Evolutionary conservation across 208 protist species (phyloP).

Genomic region (Trypanosoma boissoni): DNA sequence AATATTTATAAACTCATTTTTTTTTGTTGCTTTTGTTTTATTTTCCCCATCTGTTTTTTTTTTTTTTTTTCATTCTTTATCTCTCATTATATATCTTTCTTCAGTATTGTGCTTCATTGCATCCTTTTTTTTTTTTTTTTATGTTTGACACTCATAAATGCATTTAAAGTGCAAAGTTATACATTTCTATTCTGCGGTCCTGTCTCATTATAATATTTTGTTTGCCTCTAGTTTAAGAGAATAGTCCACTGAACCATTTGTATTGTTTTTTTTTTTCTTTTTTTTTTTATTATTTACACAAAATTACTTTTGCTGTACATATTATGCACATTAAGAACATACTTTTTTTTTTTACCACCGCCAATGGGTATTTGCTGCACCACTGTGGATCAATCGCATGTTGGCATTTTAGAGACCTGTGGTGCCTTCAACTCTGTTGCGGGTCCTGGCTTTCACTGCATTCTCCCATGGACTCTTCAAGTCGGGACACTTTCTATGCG

Average conservation of each 20-base stretch:
- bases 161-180: no score
- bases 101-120: background rate
- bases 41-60: background rate
- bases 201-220: background rate
- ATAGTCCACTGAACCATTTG: slow-evolving; percentile 1
- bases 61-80: background rate
- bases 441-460: slow-evolving; percentile 53
- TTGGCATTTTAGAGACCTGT: slow-evolving; percentile 65
- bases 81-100: no score
- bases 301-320: background rate
- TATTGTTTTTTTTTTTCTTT: slow-evolving; percentile 11
- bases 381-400: slow-evolving; percentile 51
- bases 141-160: no score
- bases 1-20: background rate
- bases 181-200: no score
- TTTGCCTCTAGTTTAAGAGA: background rate
- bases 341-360: no score
- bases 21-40: background rate
- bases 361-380: slow-evolving; percentile 41
- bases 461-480: slow-evolving; percentile 39
- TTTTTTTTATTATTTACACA: background rate
- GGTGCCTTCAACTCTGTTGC: slow-evolving; percentile 46
- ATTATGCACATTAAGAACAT: background rate
- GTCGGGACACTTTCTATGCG: slow-evolving; percentile 39
- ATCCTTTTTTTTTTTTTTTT: slow-evolving; percentile 7